Conservation (phyloP, 2,329 filamentous ascomycete species). For the Trichophyton benhamiae region DNA sequence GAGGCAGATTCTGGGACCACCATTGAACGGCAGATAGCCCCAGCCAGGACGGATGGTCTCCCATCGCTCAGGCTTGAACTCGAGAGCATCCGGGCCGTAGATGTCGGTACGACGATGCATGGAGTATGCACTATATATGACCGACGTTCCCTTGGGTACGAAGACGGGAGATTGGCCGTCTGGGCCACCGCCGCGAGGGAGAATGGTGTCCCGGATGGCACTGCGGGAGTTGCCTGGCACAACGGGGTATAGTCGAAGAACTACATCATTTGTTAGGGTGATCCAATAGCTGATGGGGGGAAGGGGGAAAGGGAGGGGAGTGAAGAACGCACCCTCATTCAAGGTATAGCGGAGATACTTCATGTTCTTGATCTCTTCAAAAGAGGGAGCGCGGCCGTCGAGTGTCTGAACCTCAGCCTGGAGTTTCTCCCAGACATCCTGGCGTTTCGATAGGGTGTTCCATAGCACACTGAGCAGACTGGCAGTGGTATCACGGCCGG, state of each 20-base stretch:
- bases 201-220: constrained; percentile 58
- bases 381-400: constrained; percentile 54
- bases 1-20: constrained; percentile 44
- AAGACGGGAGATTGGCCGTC: constrained; percentile 36
- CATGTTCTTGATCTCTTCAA: constrained; percentile 79
- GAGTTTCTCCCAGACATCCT: constrained; percentile 54
- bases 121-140: constrained; percentile 34
- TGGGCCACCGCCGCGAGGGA: constrained; percentile 51
- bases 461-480: constrained; percentile 66
- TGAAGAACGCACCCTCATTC: constrained; percentile 46
- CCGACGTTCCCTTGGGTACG: constrained; percentile 35
- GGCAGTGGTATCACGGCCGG: constrained; percentile 74
- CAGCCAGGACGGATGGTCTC: constrained; percentile 40
- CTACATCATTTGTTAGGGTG: constrained; percentile 5
- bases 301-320: background rate
- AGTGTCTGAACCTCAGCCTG: constrained; percentile 57
- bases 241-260: constrained; percentile 61
- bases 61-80: constrained; percentile 41
- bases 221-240: constrained; percentile 68
- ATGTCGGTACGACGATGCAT: constrained; percentile 41
- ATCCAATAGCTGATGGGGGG: background rate
- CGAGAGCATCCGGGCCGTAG: constrained; percentile 38
- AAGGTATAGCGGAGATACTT: constrained; percentile 61
- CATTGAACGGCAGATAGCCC: constrained; percentile 44
- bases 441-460: constrained; percentile 66